Evolutionary conservation across 352 stramenopile species (phyloP).

Genomic region (Pythium utonaiense): DNA sequence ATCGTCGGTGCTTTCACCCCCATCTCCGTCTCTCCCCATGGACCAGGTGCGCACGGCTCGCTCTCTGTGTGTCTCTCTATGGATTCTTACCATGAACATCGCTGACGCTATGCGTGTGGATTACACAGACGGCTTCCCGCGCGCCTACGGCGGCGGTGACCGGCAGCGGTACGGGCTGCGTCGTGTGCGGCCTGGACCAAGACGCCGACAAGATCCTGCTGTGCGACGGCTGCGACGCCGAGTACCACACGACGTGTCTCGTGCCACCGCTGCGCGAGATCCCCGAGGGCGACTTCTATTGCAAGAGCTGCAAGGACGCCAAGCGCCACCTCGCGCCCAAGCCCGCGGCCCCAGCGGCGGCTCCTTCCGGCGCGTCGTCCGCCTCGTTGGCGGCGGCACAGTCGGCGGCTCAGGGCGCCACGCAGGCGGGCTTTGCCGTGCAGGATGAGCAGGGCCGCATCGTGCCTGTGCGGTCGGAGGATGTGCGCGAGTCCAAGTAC

Average conservation of each 20-base stretch:
- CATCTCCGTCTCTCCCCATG: background rate
- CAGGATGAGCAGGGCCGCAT: slow-evolving; percentile 26
- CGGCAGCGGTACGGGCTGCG: slow-evolving; percentile 33
- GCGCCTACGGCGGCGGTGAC: background rate
- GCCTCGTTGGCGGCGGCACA: background rate
- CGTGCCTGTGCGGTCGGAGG: slow-evolving; percentile 25
- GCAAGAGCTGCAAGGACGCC: slow-evolving; percentile 48
- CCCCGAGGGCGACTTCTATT: slow-evolving; percentile 80
- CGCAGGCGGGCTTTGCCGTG: slow-evolving; percentile 18
- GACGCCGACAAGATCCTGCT: slow-evolving; percentile 80
- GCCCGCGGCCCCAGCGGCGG: background rate
- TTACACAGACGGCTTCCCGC: background rate
- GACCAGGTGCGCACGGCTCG: slow-evolving; percentile 5
- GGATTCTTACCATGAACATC: no score
- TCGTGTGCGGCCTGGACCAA: slow-evolving; percentile 65
- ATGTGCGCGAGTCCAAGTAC: slow-evolving; percentile 78
- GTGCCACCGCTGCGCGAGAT: slow-evolving; percentile 68
- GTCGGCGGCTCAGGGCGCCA: slow-evolving; percentile 5
- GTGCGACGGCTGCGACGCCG: slow-evolving; percentile 80
- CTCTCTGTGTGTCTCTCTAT: no score
- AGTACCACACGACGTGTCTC: slow-evolving; percentile 87
- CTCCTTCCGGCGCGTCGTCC: no score
- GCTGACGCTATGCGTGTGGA: background rate
- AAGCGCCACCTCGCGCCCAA: slow-evolving; percentile 22
- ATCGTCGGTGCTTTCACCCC: background rate